phyloP scores from a whole-genome alignment of 768 basidiomycete species.

The Mycena capillaripes region DNA sequence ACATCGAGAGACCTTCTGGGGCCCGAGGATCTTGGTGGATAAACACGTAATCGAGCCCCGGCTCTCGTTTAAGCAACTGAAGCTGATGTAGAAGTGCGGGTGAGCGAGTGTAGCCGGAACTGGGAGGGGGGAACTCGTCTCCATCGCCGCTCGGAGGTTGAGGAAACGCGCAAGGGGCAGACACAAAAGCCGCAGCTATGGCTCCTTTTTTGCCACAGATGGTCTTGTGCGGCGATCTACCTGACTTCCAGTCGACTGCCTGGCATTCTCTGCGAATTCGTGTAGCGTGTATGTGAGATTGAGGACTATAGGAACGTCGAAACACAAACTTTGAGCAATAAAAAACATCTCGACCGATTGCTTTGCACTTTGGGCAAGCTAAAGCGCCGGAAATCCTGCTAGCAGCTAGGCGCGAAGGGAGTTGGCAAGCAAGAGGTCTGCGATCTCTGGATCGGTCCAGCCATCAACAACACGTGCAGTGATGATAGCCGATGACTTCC shows the following conservation, averaged over 20 bases:
- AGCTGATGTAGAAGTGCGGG: too few species aligned
- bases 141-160: too few species aligned
- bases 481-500: too few species aligned
- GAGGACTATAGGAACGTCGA: not conserved
- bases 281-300: not conserved
- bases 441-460: too few species aligned
- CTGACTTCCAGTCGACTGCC: conserved; percentile 31
- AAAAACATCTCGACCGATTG: conserved; percentile 12
- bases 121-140: too few species aligned
- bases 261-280: conserved; percentile 25
- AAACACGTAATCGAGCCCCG: too few species aligned
- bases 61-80: too few species aligned
- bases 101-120: too few species aligned
- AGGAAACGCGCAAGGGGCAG: too few species aligned
- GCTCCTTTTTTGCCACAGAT: conserved; percentile 35
- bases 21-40: too few species aligned
- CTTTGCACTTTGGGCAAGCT: conserved; percentile 14
- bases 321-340: conserved; percentile 31
- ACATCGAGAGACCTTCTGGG: too few species aligned
- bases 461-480: too few species aligned
- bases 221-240: conserved; percentile 33
- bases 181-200: conserved; percentile 13
- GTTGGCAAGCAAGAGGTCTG: conserved; percentile 17
- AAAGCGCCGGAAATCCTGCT: not conserved
- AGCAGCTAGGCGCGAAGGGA: conserved; percentile 21